Evolutionary conservation across 768 basidiomycete genomes (phyloP), one percentile per base, ranked within the genome.

Genomic region (Termitomyces sp.): DNA sequence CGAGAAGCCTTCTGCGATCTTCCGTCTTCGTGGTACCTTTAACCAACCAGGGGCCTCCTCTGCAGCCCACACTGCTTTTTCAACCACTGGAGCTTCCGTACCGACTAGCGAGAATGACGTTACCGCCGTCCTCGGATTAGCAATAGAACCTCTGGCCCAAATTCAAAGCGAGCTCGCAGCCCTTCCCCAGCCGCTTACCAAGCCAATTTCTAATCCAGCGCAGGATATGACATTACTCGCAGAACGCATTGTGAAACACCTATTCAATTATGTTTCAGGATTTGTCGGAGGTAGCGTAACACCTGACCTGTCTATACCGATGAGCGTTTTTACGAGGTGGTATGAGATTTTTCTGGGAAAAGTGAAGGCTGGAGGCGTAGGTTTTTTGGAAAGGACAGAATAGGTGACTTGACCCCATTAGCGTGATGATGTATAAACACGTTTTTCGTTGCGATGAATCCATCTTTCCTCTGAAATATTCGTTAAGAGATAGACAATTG

Each of bases 1-100:
- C 66, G 90, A 92, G 32, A 93, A 93, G 66, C 91, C 91, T 0
- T 91, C 90, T 11, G 89, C 91, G 0, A 91, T 94, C 65, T 93
- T 93, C 72, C 89, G 91, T 23, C 76, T 93, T 23, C 81, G 85
- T 4, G 85, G 87, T 8, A 80, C 80, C 11, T 87, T 83, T 65
- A 75, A 72, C 42, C 66, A 72, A n/a, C 66, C 70, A 8, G 56
- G 56, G n/a, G 58, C 68, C 23, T 66, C 70, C 5, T 65, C 70
- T 43, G 69, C 73, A 2, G 62, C 73, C 8, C 75, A 76, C 54
- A 69, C 68, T 54, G 71, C 73, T 10, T 77, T 78, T 64, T 72
- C 75, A 7, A 62, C 71, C 5, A 52, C 56, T 12, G 56, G 56
- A 49, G 62, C 65, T 5, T 45, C 69, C 30, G 57, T 58, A 14